These are phyloP conservation scores for Juncus effusus DNA, from an alignment of 176 grass and related monocot species.

Conservation along the genomic window DNA sequence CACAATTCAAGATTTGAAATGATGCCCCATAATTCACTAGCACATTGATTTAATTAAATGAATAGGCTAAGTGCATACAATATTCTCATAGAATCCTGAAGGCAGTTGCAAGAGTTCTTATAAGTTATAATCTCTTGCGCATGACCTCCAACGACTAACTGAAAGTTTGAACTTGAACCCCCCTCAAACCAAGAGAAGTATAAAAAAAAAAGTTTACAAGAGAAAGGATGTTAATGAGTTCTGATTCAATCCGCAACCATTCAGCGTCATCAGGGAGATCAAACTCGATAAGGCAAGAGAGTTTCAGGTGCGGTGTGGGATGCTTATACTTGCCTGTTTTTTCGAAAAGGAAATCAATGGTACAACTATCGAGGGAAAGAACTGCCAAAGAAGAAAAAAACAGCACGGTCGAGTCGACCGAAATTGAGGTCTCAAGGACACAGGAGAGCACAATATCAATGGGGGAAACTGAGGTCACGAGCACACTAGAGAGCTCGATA, in stretches of 20 bases:
- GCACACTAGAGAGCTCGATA: not conserved
- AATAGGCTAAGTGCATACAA: not conserved
- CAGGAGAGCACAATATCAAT: not conserved
- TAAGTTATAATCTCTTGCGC: too few relatives aligned
- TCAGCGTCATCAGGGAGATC: conserved; percentile 47
- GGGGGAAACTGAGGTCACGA: not conserved
- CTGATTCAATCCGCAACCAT: conserved; percentile 36
- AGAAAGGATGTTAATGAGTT: conserved; percentile 3
- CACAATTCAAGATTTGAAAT: not conserved
- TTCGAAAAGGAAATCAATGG: conserved; percentile 13
- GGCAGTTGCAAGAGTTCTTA: conserved; percentile 1
- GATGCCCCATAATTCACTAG: too few relatives aligned
- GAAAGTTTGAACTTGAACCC: not conserved
- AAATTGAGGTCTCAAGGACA: not conserved
- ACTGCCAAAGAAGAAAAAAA: not conserved
- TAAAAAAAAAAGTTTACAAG: too few relatives aligned
- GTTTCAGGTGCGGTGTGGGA: not conserved
- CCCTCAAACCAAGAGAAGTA: not conserved
- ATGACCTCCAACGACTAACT: not conserved
- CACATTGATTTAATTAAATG: not conserved
- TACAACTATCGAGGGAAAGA: not conserved
- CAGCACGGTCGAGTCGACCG: not conserved
- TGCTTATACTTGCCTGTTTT: conserved; percentile 23
- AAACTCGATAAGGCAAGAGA: conserved; percentile 32
- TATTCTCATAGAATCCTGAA: not conserved